Evolutionary conservation across 1,284 basidiomycete species (phyloP).

Genomic region (Sporisorium scitamineum): DNA sequence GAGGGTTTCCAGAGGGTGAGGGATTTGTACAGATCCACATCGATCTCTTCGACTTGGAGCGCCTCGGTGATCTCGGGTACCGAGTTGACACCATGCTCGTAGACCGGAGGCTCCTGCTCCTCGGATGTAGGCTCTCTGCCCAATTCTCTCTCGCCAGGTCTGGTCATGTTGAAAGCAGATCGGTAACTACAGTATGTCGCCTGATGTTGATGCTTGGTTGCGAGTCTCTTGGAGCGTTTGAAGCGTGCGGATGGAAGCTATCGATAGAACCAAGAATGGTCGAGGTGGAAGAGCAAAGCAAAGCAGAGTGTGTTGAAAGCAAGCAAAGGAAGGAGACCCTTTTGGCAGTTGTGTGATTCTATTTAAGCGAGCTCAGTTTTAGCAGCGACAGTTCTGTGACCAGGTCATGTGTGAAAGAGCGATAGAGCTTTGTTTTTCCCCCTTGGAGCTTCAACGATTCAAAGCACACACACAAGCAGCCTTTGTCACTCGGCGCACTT

Average conservation of each 20-base stretch:
- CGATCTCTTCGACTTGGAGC: conserved; percentile 61
- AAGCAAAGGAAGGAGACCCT: neutral
- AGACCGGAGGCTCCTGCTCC: conserved; percentile 53
- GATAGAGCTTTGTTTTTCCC: neutral
- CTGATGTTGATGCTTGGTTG: neutral
- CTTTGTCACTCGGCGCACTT: too few relatives aligned
- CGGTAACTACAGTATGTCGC: too few relatives aligned
- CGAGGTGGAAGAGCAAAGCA: neutral
- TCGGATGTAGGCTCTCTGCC: conserved; percentile 54
- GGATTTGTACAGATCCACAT: conserved; percentile 57
- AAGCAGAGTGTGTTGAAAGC: neutral
- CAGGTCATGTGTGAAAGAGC: conserved; percentile 3
- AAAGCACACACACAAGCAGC: neutral
- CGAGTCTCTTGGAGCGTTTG: neutral
- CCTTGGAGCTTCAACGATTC: too few relatives aligned
- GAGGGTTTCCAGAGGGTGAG: conserved; percentile 61
- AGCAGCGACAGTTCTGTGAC: neutral
- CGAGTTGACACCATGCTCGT: conserved; percentile 54
- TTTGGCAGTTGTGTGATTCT: neutral
- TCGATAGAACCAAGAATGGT: neutral
- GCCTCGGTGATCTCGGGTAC: conserved; percentile 50
- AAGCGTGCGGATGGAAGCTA: neutral
- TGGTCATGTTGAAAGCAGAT: conserved; percentile 24
- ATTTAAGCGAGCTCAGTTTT: neutral
- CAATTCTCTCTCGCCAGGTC: conserved; percentile 43